A percentile compares a stretch with the other conserved stretches of the same genome.
phyloP scores from a whole-genome alignment of 2,329 filamentous ascomycete species.

The Lachnellula hyalina region DNA sequence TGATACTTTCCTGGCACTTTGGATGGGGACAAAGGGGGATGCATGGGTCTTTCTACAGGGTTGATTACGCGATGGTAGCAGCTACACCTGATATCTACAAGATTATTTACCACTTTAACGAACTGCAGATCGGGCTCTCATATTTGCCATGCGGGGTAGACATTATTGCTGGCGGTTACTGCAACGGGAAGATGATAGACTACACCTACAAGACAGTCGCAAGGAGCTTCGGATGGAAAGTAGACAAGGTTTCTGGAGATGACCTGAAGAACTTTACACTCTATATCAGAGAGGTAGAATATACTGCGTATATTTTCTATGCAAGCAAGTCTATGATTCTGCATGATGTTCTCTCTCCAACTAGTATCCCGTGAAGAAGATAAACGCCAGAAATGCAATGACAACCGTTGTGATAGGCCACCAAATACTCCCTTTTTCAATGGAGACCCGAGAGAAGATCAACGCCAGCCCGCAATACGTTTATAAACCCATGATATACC shows the following conservation, averaged over 20 bases:
- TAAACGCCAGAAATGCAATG: too few species aligned
- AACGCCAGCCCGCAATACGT: too few species aligned
- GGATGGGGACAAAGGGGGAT: too few species aligned
- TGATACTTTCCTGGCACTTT: slow-evolving; percentile 33
- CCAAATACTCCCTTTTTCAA: too few species aligned
- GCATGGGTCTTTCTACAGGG: slow-evolving; percentile 38
- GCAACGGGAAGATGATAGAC: slow-evolving; percentile 44
- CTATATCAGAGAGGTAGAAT: too few species aligned
- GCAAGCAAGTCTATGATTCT: too few species aligned
- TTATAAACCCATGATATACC: too few species aligned
- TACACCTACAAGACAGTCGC: slow-evolving; percentile 49
- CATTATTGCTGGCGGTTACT: background rate
- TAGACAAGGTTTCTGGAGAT: slow-evolving; percentile 40
- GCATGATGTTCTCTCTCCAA: too few species aligned
- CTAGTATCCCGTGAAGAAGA: too few species aligned
- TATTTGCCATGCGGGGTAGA: slow-evolving; percentile 11
- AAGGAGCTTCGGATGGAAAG: slow-evolving; percentile 35
- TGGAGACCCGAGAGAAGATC: too few species aligned
- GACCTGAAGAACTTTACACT: slow-evolving; percentile 34
- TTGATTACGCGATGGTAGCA: slow-evolving; percentile 42
- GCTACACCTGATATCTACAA: slow-evolving; percentile 41
- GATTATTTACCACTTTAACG: slow-evolving; percentile 39
- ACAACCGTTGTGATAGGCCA: too few species aligned
- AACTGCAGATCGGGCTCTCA: slow-evolving; percentile 17
- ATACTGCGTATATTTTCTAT: too few species aligned